Evolutionary conservation across 805 yeast genomes (phyloP), one percentile per base, ranked within the genome.

Genomic region (Myxozyma kluyveri): DNA sequence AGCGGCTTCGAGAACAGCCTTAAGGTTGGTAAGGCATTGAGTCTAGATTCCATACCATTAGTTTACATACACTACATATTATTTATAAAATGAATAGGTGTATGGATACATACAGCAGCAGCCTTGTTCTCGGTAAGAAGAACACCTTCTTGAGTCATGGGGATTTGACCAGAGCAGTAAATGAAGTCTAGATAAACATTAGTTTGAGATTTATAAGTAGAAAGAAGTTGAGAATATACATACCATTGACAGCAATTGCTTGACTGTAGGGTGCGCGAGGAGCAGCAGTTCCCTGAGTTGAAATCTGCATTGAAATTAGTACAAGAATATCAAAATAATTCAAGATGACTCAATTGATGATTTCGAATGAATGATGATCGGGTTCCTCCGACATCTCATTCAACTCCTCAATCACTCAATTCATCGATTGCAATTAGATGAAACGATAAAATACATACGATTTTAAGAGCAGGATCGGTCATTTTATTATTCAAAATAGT

Each of bases 211-310:
- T 12, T n/a, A n/a, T n/a, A n/a, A n/a, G n/a, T n/a, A n/a, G n/a
- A n/a, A 9, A 1, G 36, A 9, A 22, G 24, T 14, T 5, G 19
- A 2, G 24, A 10, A 31, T 17, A 7, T 7, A 60, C 66, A 38
- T 49, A 68, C 74, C 80, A 70, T 87, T 88, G 63, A 83, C 95
- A 74, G 86, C 89, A 70, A 90, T 80, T 43, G 98, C 99, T 72
- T 93, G 99, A 26, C 96, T 88, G 72, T 91, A 91, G 12, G 96
- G 82, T 35, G 96, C 98, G 37, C 96, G 96, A 56, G 98, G 96
- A 53, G 95, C 89, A 61, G 99, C 98, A 33, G 98, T 96, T 61
- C 75, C 75, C 58, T 81, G 75, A 47, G 96, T 81, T 63, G 78
- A 75, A 53, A 88, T 57, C 62, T 49, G 32, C 10, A 10, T 22